These are phyloP conservation scores for Fusarium sp. DNA, from an alignment of 2,329 filamentous ascomycete species.

Conservation along the genomic window DNA sequence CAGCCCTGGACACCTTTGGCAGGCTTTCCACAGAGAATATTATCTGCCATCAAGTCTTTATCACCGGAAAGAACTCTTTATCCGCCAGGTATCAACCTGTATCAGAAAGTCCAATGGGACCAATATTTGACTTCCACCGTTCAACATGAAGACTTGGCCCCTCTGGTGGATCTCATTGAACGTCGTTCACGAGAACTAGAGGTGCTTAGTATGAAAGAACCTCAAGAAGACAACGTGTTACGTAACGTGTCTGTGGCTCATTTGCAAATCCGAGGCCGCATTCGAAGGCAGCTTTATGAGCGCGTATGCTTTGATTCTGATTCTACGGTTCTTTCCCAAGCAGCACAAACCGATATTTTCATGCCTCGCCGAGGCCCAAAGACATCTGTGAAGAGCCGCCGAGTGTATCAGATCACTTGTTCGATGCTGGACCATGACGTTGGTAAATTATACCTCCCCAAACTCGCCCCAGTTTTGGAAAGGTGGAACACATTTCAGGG, in stretches of 20 bases:
- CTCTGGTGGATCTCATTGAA: conserved; percentile 49
- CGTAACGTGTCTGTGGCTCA: background rate
- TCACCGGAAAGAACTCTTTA: conserved; percentile 54
- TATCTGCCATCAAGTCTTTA: conserved; percentile 43
- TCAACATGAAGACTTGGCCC: conserved; percentile 56
- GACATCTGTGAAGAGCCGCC: background rate
- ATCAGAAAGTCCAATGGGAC: conserved; percentile 56
- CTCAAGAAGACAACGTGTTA: background rate
- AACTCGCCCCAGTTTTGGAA: conserved; percentile 12
- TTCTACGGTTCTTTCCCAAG: background rate
- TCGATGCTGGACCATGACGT: background rate
- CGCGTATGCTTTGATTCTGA: conserved; percentile 28
- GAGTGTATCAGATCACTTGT: conserved; percentile 12
- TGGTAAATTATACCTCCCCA: background rate
- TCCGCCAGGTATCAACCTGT: conserved; percentile 50
- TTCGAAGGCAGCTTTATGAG: conserved; percentile 35
- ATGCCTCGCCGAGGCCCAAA: background rate
- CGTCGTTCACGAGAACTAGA: conserved; percentile 50
- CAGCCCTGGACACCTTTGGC: conserved; percentile 62
- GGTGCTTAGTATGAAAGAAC: conserved; percentile 26
- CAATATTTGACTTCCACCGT: conserved; percentile 48
- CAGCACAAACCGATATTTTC: background rate
- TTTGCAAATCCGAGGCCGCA: conserved; percentile 14
- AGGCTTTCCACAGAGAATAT: background rate
- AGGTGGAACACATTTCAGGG: background rate